A percentile compares a stretch with the other conserved stretches of the same genome.
Conservation (phyloP, 352 stramenopile genomes). For the Globisporangium ultimum region DNA sequence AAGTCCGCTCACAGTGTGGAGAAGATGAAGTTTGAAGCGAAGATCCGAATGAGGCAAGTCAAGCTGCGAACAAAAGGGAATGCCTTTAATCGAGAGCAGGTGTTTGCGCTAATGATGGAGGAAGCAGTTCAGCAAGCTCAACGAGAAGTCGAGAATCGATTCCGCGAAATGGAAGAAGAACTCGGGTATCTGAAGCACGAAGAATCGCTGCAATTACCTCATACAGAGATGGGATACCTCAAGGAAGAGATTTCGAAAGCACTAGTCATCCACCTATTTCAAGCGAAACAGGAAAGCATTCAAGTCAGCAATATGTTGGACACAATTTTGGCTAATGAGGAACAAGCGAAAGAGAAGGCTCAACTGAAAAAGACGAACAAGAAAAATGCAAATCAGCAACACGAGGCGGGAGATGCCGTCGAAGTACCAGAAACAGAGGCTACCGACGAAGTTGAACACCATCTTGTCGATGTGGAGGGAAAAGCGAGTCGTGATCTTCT, state of each 20-base stretch:
- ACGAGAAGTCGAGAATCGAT: conserved; percentile 79
- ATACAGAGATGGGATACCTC: conserved; percentile 54
- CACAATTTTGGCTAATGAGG: conserved; percentile 55
- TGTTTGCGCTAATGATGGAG: conserved; percentile 78
- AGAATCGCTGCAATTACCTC: conserved; percentile 33
- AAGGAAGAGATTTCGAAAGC: conserved; percentile 65
- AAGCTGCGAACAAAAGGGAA: conserved; percentile 88
- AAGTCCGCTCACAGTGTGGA: conserved; percentile 71
- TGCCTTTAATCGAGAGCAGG: conserved; percentile 69
- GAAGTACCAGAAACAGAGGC: conserved; percentile 37
- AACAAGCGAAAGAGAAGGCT: conserved; percentile 40
- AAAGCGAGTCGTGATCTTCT: conserved; percentile 23
- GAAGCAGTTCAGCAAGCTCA: conserved; percentile 78
- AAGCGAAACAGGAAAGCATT: conserved; percentile 52
- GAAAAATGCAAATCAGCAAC: conserved; percentile 5
- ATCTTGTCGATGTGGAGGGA: conserved; percentile 47
- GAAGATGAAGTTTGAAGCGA: conserved; percentile 93
- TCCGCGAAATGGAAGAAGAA: conserved; percentile 86
- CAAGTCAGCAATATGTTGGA: conserved; percentile 46
- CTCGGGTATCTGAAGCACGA: conserved; percentile 62
- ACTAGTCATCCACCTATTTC: conserved; percentile 47
- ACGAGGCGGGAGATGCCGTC: conserved; percentile 12
- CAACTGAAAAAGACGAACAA: conserved; percentile 32
- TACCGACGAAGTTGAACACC: conserved; percentile 35
- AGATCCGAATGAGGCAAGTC: conserved; percentile 91